Evolutionary conservation across 1,284 basidiomycete species (phyloP).

Genomic region (Vanrija sp.): DNA sequence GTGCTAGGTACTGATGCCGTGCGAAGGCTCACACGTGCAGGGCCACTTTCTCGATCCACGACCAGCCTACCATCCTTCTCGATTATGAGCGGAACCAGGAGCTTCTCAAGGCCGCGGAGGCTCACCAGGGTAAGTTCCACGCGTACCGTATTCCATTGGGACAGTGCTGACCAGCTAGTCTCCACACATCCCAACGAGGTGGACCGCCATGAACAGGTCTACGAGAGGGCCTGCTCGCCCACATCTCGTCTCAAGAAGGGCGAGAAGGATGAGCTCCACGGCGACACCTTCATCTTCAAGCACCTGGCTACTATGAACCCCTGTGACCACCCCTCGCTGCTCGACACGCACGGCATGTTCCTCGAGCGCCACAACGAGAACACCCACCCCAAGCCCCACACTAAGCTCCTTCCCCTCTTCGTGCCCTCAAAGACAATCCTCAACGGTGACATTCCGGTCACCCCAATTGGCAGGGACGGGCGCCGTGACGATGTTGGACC

Average conservation of each 20-base stretch:
- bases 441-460: conserved; percentile 49
- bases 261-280: conserved; percentile 36
- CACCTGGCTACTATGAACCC: conserved; percentile 47
- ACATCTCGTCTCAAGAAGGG: conserved; percentile 41
- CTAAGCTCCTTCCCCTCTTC: conserved; percentile 46
- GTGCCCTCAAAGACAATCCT: conserved; percentile 45
- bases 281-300: conserved; percentile 43
- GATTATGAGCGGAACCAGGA: conserved; percentile 39
- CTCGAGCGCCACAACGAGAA: conserved; percentile 41
- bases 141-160: not conserved
- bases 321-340: conserved; percentile 46
- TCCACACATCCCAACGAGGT: conserved; percentile 30
- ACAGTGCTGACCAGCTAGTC: not conserved
- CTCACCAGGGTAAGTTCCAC: conserved; percentile 22
- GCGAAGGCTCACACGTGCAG: conserved; percentile 2
- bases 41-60: conserved; percentile 49
- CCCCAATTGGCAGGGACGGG: conserved; percentile 46
- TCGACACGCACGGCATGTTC: conserved; percentile 48
- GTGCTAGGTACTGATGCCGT: not conserved
- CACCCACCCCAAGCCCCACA: conserved; percentile 47
- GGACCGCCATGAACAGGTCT: conserved; percentile 40
- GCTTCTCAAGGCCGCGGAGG: conserved; percentile 36
- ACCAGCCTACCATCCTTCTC: conserved; percentile 47
- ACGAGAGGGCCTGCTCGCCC: conserved; percentile 40
- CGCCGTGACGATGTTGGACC: conserved; percentile 44